Conservation (phyloP, 257 asterid species). For the Solanum lycopersicoides region DNA sequence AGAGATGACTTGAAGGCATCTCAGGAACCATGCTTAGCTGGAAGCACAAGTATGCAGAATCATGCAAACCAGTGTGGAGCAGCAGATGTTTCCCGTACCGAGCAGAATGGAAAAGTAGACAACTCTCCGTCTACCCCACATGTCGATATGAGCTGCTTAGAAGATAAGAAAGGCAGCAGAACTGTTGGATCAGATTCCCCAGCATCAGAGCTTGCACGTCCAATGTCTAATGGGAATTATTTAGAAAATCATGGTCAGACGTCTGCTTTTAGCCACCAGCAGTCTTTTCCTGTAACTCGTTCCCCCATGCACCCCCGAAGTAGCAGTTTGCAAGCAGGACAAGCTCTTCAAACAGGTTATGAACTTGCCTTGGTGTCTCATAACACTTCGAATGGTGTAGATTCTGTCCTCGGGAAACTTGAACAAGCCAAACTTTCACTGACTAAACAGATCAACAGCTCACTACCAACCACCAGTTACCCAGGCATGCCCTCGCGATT, state of each 20-base stretch:
- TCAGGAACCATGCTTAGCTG: conserved; percentile 12
- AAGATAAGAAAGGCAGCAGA: conserved; percentile 9
- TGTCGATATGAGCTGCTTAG: background rate
- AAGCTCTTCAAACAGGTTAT: conserved; percentile 11
- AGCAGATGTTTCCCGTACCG: conserved; percentile 3
- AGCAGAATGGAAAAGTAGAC: conserved; percentile 14
- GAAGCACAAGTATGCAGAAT: background rate
- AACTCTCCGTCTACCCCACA: conserved; percentile 4
- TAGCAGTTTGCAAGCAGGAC: background rate
- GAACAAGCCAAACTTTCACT: conserved; percentile 56
- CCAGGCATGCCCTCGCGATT: conserved; percentile 1
- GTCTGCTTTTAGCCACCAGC: conserved; percentile 3
- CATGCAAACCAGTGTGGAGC: conserved; percentile 18
- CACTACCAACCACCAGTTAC: conserved; percentile 3
- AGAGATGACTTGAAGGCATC: conserved; percentile 41
- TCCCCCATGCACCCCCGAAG: background rate
- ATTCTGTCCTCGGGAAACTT: conserved; percentile 59
- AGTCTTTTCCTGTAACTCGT: background rate
- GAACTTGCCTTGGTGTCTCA: conserved; percentile 44
- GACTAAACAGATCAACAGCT: conserved; percentile 26
- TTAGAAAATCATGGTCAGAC: conserved; percentile 7
- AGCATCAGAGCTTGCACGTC: conserved; percentile 26
- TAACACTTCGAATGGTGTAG: conserved; percentile 24
- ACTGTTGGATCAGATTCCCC: conserved; percentile 16
- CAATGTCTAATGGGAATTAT: conserved; percentile 18